phyloP scores from a whole-genome alignment of 805 yeast species.

The Wickerhamomyces kurtzmanii region DNA sequence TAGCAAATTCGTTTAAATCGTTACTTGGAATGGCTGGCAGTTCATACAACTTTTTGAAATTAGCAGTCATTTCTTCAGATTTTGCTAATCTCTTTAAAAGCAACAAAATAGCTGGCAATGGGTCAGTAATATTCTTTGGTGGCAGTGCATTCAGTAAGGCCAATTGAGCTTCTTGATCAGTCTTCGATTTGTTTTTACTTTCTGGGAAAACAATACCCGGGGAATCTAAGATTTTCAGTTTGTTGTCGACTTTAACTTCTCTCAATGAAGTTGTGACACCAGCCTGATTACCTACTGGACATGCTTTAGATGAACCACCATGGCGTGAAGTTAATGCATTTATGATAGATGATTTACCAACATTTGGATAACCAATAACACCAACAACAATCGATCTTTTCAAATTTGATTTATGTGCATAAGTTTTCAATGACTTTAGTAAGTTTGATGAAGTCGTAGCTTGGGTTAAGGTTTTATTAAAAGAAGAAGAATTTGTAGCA shows the following conservation, averaged over 20 bases:
- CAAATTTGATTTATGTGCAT: slow-evolving; percentile 73
- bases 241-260: slow-evolving; percentile 86
- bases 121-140: slow-evolving; percentile 76
- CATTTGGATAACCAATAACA: slow-evolving; percentile 95
- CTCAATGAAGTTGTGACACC: slow-evolving; percentile 92
- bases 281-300: slow-evolving; percentile 97
- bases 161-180: slow-evolving; percentile 78
- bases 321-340: slow-evolving; percentile 82
- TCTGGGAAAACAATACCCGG: slow-evolving; percentile 98
- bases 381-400: slow-evolving; percentile 90
- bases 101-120: slow-evolving; percentile 69
- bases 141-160: slow-evolving; percentile 85
- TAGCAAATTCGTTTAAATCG: slow-evolving; percentile 69
- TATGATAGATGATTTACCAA: slow-evolving; percentile 91
- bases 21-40: slow-evolving; percentile 71
- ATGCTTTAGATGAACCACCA: slow-evolving; percentile 61
- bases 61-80: slow-evolving; percentile 66
- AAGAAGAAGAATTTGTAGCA: slow-evolving; percentile 57
- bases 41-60: slow-evolving; percentile 62
- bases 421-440: slow-evolving; percentile 74
- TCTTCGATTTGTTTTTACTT: slow-evolving; percentile 38
- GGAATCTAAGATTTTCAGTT: slow-evolving; percentile 82
- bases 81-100: slow-evolving; percentile 70
- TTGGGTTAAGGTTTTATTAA: slow-evolving; percentile 65
- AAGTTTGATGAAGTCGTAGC: slow-evolving; percentile 64